Conservation (phyloP, 176 grass and related monocot species). For the Bonia amplexicaulis region DNA sequence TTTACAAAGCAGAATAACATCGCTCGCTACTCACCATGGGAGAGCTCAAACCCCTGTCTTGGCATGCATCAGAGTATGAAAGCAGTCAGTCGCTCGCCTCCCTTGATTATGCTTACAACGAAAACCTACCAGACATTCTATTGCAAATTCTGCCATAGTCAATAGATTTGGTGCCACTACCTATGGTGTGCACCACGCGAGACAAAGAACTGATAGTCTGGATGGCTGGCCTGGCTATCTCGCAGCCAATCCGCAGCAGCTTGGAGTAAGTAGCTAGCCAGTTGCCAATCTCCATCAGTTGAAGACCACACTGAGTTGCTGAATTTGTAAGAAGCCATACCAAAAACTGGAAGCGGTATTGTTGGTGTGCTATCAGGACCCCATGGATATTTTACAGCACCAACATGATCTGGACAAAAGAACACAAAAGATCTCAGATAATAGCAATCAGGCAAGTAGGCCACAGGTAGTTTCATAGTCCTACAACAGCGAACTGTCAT, state of each 20-base stretch:
- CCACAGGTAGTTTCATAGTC: background rate
- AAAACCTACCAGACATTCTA: background rate
- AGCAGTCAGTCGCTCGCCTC: background rate
- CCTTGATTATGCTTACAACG: background rate
- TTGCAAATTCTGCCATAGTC: background rate
- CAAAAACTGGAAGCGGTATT: conserved; percentile 38
- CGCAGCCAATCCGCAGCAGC: conserved; percentile 41
- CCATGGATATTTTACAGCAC: background rate
- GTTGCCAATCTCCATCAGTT: conserved; percentile 39
- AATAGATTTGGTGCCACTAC: background rate
- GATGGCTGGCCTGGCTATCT: conserved; percentile 28
- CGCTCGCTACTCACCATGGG: background rate
- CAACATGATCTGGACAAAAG: conserved; percentile 21
- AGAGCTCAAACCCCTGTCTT: background rate
- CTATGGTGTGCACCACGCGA: conserved; percentile 15
- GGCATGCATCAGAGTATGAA: background rate
- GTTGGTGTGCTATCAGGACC: conserved; percentile 10
- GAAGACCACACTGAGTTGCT: conserved; percentile 42
- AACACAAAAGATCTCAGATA: background rate
- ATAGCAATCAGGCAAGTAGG: conserved; percentile 6
- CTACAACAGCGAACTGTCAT: background rate
- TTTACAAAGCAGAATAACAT: conserved; percentile 11
- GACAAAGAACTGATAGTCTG: conserved; percentile 53
- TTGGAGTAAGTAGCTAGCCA: conserved; percentile 30
- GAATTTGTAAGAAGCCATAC: conserved; percentile 56